Evolutionary conservation across 176 grass and related monocot genomes (phyloP).

Genomic region (Carex scoparia): DNA sequence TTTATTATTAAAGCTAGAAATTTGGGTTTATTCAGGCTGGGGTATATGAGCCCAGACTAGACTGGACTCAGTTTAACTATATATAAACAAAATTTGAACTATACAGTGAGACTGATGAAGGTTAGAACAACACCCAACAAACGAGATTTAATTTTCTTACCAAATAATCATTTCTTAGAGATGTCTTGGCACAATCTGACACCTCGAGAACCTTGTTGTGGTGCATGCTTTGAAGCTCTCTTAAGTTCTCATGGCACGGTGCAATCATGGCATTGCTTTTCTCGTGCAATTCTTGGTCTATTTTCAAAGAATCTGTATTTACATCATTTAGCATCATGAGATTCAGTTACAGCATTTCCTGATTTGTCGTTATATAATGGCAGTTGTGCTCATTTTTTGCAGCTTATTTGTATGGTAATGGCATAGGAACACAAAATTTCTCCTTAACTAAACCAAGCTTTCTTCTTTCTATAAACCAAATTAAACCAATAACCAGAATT

Average conservation of each 20-base stretch:
- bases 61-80: too few relatives aligned
- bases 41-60: not conserved
- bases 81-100: too few relatives aligned
- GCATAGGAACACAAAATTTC: not conserved
- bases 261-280: conserved; percentile 30
- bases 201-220: conserved; percentile 40
- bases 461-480: not conserved
- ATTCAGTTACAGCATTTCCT: too few relatives aligned
- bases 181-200: conserved; percentile 35
- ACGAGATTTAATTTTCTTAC: conserved; percentile 27
- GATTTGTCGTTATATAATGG: not conserved
- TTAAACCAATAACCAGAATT: not conserved
- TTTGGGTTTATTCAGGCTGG: not conserved
- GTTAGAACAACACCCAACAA: not conserved
- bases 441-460: not conserved
- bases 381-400: not conserved
- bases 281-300: conserved; percentile 39
- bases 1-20: not conserved
- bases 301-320: conserved; percentile 29
- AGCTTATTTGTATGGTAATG: not conserved
- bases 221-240: conserved; percentile 42
- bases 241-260: conserved; percentile 33
- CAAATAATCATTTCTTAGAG: conserved; percentile 51
- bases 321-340: not conserved
- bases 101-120: not conserved